These are phyloP conservation scores for Citrullus mucosospermus DNA, from an alignment of 306 rosid genomes.

Conservation along the genomic window DNA sequence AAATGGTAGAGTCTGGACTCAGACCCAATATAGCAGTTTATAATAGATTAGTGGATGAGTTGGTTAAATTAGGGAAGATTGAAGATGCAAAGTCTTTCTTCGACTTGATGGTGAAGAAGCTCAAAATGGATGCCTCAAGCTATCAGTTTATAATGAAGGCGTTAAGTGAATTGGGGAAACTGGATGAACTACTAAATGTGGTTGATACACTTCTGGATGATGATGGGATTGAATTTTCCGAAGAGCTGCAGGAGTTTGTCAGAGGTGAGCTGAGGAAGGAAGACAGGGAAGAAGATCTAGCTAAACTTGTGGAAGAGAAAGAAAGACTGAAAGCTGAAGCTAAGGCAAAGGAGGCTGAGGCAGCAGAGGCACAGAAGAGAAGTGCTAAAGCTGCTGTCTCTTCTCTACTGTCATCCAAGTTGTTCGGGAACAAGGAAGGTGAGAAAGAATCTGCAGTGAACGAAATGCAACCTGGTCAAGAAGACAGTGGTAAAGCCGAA, in stretches of 20 bases:
- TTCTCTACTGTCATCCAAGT: constrained; percentile 66
- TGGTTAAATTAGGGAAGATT: constrained; percentile 64
- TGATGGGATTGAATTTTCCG: constrained; percentile 51
- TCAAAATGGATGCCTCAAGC: constrained; percentile 81
- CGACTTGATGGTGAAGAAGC: constrained; percentile 79
- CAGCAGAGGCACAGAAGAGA: constrained; percentile 85
- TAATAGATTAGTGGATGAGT: constrained; percentile 63
- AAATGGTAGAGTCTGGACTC: constrained; percentile 68
- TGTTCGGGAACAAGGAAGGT: constrained; percentile 54
- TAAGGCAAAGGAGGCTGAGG: constrained; percentile 88
- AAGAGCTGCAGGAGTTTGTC: constrained; percentile 77
- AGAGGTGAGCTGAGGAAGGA: constrained; percentile 68
- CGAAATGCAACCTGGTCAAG: constrained; percentile 12
- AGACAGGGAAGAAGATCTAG: constrained; percentile 73
- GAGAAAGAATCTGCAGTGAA: constrained; percentile 23
- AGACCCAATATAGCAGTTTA: constrained; percentile 86
- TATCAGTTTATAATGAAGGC: constrained; percentile 81
- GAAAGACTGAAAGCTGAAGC: constrained; percentile 88
- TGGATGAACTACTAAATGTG: constrained; percentile 67
- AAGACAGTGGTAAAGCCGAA: constrained; percentile 6
- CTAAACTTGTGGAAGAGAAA: constrained; percentile 81
- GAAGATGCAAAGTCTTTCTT: constrained; percentile 73
- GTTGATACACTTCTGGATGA: constrained; percentile 75
- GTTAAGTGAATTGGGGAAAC: constrained; percentile 48
- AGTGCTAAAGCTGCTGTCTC: constrained; percentile 69